Evolutionary conservation across 352 stramenopile genomes (phyloP).

Genomic region (Phytophthora pini): DNA sequence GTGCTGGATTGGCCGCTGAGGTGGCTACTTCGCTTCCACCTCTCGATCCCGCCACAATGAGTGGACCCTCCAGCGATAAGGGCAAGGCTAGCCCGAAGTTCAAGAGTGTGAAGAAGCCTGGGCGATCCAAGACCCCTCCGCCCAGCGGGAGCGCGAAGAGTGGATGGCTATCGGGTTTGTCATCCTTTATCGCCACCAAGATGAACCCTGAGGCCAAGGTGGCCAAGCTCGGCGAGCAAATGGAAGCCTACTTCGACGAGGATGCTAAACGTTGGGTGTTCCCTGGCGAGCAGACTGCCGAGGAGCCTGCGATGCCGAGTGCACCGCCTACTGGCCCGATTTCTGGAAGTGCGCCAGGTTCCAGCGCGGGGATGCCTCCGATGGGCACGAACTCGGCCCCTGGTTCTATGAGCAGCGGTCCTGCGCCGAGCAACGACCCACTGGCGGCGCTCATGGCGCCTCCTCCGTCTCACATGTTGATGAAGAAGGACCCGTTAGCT

Average conservation of each 20-base stretch:
- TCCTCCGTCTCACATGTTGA: conserved; percentile 67
- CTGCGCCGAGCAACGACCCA: conserved; percentile 57
- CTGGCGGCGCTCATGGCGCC: conserved; percentile 85
- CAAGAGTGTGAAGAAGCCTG: conserved; percentile 66
- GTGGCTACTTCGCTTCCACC: conserved; percentile 26
- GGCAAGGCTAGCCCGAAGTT: conserved; percentile 71
- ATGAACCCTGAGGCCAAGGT: conserved; percentile 89
- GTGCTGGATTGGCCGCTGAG: conserved; percentile 18
- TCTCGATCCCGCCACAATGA: conserved; percentile 26
- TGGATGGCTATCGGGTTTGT: conserved; percentile 67
- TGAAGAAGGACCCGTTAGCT: conserved; percentile 85
- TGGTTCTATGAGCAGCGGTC: conserved; percentile 61
- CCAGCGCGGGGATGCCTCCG: conserved; percentile 42
- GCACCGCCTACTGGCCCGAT: conserved; percentile 74
- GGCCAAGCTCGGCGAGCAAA: conserved; percentile 75
- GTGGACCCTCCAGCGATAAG: conserved; percentile 76
- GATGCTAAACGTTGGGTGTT: conserved; percentile 90
- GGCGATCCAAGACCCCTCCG: conserved; percentile 80
- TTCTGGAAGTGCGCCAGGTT: conserved; percentile 56
- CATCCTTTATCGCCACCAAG: conserved; percentile 75
- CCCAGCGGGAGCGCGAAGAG: conserved; percentile 71
- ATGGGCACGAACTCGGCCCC: conserved; percentile 65
- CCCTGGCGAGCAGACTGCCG: conserved; percentile 71
- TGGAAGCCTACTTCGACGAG: conserved; percentile 87
- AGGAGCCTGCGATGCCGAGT: conserved; percentile 68